phyloP scores from a whole-genome alignment of 78 protist species.

The Cavenderia fasciculata region DNA sequence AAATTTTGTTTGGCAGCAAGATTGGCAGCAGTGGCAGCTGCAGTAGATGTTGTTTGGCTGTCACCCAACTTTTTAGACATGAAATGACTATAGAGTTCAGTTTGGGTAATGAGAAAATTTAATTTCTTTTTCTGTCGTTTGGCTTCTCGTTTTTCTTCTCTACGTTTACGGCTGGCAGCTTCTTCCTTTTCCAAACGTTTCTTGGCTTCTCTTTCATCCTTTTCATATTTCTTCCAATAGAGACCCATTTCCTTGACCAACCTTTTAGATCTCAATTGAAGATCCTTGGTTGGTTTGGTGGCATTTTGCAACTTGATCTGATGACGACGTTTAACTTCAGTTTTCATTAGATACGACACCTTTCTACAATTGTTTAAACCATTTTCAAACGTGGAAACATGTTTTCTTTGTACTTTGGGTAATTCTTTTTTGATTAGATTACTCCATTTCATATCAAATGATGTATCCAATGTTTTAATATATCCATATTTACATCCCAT shows the following conservation, averaged over 20 bases:
- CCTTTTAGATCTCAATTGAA: slow-evolving; percentile 40
- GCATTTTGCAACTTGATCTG: neutral
- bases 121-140: slow-evolving; percentile 91
- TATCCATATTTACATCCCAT: slow-evolving; percentile 36
- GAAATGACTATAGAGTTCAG: slow-evolving; percentile 95
- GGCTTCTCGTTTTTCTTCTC: slow-evolving; percentile 89
- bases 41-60: neutral
- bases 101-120: slow-evolving; percentile 94
- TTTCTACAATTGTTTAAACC: slow-evolving; percentile 30
- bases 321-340: slow-evolving; percentile 12
- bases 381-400: neutral
- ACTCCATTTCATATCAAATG: slow-evolving; percentile 10
- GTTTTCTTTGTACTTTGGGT: neutral
- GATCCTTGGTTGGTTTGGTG: slow-evolving; percentile 15
- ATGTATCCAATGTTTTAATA: slow-evolving; percentile 2
- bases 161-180: slow-evolving; percentile 58
- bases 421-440: slow-evolving; percentile 27
- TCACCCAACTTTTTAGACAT: slow-evolving; percentile 80
- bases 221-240: slow-evolving; percentile 80
- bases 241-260: slow-evolving; percentile 75
- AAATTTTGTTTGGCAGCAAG: neutral
- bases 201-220: slow-evolving; percentile 81
- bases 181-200: slow-evolving; percentile 82
- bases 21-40: neutral
- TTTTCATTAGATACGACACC: slow-evolving; percentile 9